Conservation (phyloP, 768 basidiomycete species). For the Phylloporus rhodoxanthus region DNA sequence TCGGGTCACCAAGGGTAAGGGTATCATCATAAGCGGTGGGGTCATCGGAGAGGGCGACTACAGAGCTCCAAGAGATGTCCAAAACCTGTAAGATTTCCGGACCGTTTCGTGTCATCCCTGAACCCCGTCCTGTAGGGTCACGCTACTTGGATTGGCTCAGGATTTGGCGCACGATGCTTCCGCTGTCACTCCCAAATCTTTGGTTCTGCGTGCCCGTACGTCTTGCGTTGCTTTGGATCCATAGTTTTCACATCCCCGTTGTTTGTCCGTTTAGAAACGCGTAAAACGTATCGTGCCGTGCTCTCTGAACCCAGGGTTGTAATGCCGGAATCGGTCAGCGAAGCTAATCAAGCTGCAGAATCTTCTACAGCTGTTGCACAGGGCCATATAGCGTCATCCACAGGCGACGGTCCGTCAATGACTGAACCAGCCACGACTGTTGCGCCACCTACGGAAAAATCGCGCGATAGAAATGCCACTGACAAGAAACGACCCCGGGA, state of each 20-base stretch:
- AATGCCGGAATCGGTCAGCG: slow-evolving; percentile 34
- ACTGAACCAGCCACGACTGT: neutral
- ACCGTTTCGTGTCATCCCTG: too few relatives aligned
- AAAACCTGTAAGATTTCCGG: slow-evolving; percentile 52
- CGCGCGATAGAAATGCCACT: neutral
- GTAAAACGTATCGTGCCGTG: slow-evolving; percentile 74
- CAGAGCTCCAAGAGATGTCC: slow-evolving; percentile 66
- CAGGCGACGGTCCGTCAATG: neutral
- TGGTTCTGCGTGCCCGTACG: slow-evolving; percentile 71
- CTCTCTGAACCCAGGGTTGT: slow-evolving; percentile 70
- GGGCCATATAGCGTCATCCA: neutral
- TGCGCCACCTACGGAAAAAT: neutral
- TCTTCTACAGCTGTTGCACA: neutral
- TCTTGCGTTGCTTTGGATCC: neutral
- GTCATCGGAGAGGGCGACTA: slow-evolving; percentile 55
- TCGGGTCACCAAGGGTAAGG: slow-evolving; percentile 77
- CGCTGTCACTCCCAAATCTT: slow-evolving; percentile 56
- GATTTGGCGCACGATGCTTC: slow-evolving; percentile 60
- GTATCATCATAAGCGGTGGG: slow-evolving; percentile 66
- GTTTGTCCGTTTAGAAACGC: slow-evolving; percentile 51
- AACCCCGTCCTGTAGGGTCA: slow-evolving; percentile 41
- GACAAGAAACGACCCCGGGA: slow-evolving; percentile 21
- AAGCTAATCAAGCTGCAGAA: neutral
- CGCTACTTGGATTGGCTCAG: slow-evolving; percentile 62
- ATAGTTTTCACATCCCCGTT: neutral